Base-by-base conservation (phyloP, 371 early-diverging fungal species). In the Dentiscutata heterogama region DNA sequence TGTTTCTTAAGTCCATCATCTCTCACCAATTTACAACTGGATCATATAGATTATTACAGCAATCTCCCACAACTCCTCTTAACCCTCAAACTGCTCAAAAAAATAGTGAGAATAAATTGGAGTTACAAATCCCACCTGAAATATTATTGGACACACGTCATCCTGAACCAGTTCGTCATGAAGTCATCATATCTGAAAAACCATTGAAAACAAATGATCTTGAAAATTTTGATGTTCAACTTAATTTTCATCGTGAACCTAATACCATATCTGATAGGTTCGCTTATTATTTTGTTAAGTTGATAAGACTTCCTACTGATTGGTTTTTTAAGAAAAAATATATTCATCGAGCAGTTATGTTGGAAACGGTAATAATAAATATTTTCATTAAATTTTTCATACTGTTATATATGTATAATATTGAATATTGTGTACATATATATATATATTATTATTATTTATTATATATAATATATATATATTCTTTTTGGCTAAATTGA, bases 311-410 rank as follows among this genome's bases (percentile, higher is more conserved):
- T 8, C 91, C 94, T 7, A 93, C 95, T 0, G 96, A 96, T 83
- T 84, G 90, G 18, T 95, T 95, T 82, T 97, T 97, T 86, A 88
- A 93, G 61, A 90, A 90, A 81, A 89, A 94, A 82, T 95, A 96
- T 83, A 88, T 95, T 58, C 94, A 95, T 86, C 91, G 96, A 74
- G 95, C 93, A 3, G 95, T 96, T 8, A 94, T 96, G 89, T 90
- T 96, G 3, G 96, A 95, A 83, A 95, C 95, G 0, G 90, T 96
- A n/a, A 64, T 65, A 67, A n/a, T 25, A 31, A n/a, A 58, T 13
- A 58, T 58, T 58, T 16, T 58, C 22, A 58, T 65, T 10, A 46
- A 46, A 46, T 10, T 46, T 20, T 58, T 58, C 18, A 58, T n/a
- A 58, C 13, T 18, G 5, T 5, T 56, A 22, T 18, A 13, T 4